Percentiles rank a stretch among this genome's conserved stretches.
Conservation (phyloP, 2,329 filamentous ascomycete species). For the Leptographium wingfieldii region DNA sequence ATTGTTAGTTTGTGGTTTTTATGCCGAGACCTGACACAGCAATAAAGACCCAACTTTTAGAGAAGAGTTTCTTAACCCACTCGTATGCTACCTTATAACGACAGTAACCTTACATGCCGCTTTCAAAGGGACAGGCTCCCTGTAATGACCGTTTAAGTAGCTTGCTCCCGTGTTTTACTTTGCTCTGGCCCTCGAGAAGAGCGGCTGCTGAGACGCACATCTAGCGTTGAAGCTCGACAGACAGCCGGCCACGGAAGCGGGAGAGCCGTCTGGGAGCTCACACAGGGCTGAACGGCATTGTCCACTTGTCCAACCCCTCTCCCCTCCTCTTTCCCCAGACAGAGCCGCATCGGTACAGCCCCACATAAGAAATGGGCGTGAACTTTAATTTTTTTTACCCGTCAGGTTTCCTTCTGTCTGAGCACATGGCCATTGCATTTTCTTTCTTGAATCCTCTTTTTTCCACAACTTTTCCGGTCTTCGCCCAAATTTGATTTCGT, state of each 20-base stretch:
- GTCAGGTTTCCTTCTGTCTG: background rate
- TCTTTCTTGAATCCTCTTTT: background rate
- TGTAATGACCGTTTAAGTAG: background rate
- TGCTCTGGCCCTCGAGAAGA: background rate
- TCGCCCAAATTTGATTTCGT: background rate
- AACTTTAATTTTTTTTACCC: conserved; percentile 8
- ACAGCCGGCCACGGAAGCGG: background rate
- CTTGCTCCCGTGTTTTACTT: background rate
- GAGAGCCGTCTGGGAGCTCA: background rate
- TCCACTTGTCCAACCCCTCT: background rate
- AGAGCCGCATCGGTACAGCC: conserved; percentile 12
- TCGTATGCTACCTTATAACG: background rate
- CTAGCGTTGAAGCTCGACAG: background rate
- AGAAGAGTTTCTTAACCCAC: background rate
- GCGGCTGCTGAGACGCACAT: background rate
- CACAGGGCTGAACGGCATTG: conserved; percentile 1
- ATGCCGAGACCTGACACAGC: background rate
- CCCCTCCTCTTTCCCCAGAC: conserved; percentile 1
- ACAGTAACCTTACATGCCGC: background rate
- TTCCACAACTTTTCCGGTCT: background rate
- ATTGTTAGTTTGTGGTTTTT: background rate
- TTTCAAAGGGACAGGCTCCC: background rate
- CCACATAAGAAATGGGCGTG: conserved; percentile 10
- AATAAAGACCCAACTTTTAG: background rate
- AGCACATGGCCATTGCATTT: background rate